These are phyloP conservation scores for Nothopassalora personata DNA, from an alignment of 2,329 filamentous ascomycete species.

Conservation along the genomic window DNA sequence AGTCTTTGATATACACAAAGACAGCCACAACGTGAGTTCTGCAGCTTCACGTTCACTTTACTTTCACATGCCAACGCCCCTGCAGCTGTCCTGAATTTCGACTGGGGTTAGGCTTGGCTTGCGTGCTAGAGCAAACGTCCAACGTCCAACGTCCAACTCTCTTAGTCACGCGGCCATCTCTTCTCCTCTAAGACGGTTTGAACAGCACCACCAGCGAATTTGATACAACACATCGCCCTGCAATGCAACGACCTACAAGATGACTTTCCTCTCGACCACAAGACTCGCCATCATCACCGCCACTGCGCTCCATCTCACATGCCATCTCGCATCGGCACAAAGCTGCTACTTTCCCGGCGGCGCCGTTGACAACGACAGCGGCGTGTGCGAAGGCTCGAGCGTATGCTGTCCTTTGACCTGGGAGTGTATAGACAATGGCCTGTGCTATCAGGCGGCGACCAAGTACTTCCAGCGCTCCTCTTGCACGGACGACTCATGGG, in stretches of 20 bases:
- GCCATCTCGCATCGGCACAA: conserved; percentile 16
- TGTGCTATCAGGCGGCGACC: conserved; percentile 28
- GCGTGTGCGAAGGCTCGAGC: conserved; percentile 13
- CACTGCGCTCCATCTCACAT: neutral
- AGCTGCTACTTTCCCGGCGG: conserved; percentile 36
- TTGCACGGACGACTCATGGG: conserved; percentile 33
- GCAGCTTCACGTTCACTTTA: neutral
- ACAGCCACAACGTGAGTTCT: neutral
- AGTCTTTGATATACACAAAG: neutral
- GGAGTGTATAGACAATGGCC: conserved; percentile 31
- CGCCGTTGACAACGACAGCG: conserved; percentile 22
- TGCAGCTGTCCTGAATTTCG: neutral
- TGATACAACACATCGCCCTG: neutral
- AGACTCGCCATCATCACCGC: neutral
- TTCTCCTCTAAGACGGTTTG: neutral
- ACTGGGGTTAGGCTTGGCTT: neutral
- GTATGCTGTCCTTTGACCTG: conserved; percentile 35
- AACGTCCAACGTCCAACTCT: neutral
- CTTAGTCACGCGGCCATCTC: neutral
- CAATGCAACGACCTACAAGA: neutral
- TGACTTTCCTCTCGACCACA: neutral
- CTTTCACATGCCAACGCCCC: neutral
- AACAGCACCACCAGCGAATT: neutral
- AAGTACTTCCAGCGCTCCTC: conserved; percentile 30
- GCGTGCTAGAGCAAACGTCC: neutral